Base-by-base conservation (phyloP, 176 grass and related monocot species). In the Triticum turgidum region DNA sequence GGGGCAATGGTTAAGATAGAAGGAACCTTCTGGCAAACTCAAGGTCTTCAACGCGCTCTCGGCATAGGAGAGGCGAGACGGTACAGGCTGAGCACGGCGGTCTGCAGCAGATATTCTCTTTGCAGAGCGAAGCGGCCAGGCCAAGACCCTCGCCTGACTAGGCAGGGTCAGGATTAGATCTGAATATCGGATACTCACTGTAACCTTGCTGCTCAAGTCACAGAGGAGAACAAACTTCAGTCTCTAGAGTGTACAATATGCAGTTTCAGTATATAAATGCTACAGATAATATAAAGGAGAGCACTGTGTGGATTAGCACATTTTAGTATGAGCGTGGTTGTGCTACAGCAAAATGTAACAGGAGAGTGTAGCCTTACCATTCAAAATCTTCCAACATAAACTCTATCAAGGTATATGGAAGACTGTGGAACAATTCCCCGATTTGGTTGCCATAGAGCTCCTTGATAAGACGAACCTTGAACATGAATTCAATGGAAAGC, bases 381-480 rank as follows among this genome's bases (percentile, higher is more conserved):
- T 92, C 91, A 41, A 93, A 95, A 82, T 98, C 93, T 86, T 95
- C 96, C 85, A 98, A 79, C 41, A 89, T 84, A 89, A 98, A 98
- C 84, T 98, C 96, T 71, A 98, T 88, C 86, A 95, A 86, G 72
- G 94, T 94, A 42, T 91, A 98, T 77, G 96, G 71, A 89, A 94
- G 93, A 75, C 88, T 95, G 52, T 92, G 77, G 74, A 91, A 98
- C 47, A 98, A 75, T 69, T 98, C 96, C 9, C 91, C 85, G 66
- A 98, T 98, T 89, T 98, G 96, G 54, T 95, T 92, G 45, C 96
- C 96, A 56, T 95, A 98, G 17, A 98, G 84, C 70, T 98, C 96
- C 86, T 98, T 95, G 80, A 98, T 85, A 95, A 98, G 93, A 27
- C 89, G 89, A 49, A 95, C 93, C 96, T 98, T 84, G 70, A 93